Evolutionary conservation across 345 rosid species (phyloP).

Genomic region (Raphanus sativus): DNA sequence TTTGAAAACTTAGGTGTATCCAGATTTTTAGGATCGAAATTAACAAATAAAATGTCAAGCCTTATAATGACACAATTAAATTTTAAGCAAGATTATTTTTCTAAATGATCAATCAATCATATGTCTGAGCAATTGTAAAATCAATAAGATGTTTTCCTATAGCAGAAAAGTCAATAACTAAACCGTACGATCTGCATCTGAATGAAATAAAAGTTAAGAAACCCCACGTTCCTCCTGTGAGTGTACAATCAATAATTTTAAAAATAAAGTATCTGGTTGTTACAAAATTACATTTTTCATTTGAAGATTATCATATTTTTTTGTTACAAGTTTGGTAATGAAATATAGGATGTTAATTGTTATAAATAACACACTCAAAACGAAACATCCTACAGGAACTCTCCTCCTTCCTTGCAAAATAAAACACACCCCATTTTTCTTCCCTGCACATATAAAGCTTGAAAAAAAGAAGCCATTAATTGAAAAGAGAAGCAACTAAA

Average conservation of each 20-base stretch:
- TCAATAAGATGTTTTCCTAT: not conserved
- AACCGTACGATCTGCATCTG: constrained; percentile 33
- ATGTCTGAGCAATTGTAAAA: not conserved
- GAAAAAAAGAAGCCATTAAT: not conserved
- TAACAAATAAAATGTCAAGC: too few relatives aligned
- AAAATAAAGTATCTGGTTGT: not conserved
- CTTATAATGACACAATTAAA: not conserved
- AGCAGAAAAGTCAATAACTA: constrained; percentile 32
- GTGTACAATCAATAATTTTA: constrained; percentile 19
- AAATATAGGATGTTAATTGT: constrained; percentile 10
- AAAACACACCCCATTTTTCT: not conserved
- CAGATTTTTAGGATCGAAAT: too few relatives aligned
- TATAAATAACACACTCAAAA: constrained; percentile 40
- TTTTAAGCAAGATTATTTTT: not conserved
- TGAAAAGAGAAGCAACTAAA: not conserved
- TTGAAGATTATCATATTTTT: not conserved
- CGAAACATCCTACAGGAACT: constrained; percentile 28
- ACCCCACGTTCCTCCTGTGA: constrained; percentile 38
- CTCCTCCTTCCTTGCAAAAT: constrained; percentile 5
- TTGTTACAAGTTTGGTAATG: not conserved
- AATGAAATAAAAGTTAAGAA: constrained; percentile 14
- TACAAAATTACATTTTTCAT: constrained; percentile 13
- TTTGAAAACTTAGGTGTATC: too few relatives aligned
- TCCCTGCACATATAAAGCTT: constrained; percentile 3
- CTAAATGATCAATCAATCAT: not conserved